These are phyloP conservation scores for Lathyrus oleraceus DNA, from an alignment of 306 rosid genomes.

Conservation along the genomic window DNA sequence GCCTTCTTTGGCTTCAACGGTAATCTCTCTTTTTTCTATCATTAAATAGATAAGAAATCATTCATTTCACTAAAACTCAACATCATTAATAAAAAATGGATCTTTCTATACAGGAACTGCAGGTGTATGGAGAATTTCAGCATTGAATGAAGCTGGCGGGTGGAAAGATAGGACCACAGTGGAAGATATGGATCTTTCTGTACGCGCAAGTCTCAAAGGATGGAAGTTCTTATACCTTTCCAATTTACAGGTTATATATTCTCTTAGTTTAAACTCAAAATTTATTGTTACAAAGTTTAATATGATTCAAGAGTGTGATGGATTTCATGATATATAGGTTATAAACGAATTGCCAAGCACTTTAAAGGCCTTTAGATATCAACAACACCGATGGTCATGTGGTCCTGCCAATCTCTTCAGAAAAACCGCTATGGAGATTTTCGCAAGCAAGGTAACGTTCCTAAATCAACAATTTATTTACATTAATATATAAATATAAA, in stretches of 20 bases:
- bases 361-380: constrained; percentile 82
- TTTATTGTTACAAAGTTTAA: background rate
- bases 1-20: constrained; percentile 90
- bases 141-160: constrained; percentile 86
- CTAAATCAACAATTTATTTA: too few species aligned
- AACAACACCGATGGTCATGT: constrained; percentile 93
- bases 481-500: too few species aligned
- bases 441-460: constrained; percentile 58
- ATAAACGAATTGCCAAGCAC: constrained; percentile 89
- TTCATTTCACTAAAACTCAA: too few species aligned
- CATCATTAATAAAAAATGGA: too few species aligned
- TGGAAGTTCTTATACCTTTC: constrained; percentile 82
- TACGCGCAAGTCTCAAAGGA: constrained; percentile 88
- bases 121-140: constrained; percentile 90
- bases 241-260: constrained; percentile 41
- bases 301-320: background rate
- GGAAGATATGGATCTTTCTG: constrained; percentile 75
- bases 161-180: constrained; percentile 87
- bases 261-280: background rate
- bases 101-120: constrained; percentile 62
- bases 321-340: constrained; percentile 43
- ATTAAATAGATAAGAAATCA: too few species aligned
- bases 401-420: constrained; percentile 94
- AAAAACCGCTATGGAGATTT: constrained; percentile 69
- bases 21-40: constrained; percentile 6